Base-by-base conservation (phyloP, 345 rosid species). In the Camelina sativa region DNA sequence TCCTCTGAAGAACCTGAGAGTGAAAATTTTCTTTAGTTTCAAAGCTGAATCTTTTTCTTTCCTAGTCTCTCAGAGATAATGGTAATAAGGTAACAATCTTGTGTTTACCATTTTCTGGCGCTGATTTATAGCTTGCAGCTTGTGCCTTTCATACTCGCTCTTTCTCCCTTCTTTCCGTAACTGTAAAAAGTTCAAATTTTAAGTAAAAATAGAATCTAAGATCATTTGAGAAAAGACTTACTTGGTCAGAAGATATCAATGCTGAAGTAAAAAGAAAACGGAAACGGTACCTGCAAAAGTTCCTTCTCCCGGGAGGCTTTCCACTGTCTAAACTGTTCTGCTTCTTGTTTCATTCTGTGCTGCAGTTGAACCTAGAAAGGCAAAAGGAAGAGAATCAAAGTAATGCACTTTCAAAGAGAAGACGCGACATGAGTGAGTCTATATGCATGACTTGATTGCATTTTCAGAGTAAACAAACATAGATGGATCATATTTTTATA, bases 291-390 rank as follows among this genome's bases (percentile, higher is more conserved):
- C 97, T 93, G 97, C 80, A 93, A 82, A 59, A 93, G 86, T 80
- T 93, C 98, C 78, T 93, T 95, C 81, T 92, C 99, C 60, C 96
- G 79, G 11, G 92, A 92, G 65, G 99, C 97, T 79, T 95, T 95
- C 99, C 98, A 95, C 57, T 88, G 99, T 44, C 98, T 89, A 80
- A 95, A 95, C 76, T 92, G 99, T 73, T 92, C 99, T 17, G 98
- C 96, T 81, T 95, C 99, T 84, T 92, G 98, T 85, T 90, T 95
- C 83, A 95, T 95, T 72, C 86, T 95, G 62, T 92, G 94, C 71
- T 92, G 99, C 80, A 95, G 82, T 79, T 95, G 99, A 83, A 95
- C 99, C 99, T 95, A 55, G 11, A 77, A 51, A 62, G 28, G 52
- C 35, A 71, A 72, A 43, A 13, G 23, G 23, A 41, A 64, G 28